phyloP scores from a whole-genome alignment of 345 rosid genomes.

The Balakata baccata region DNA sequence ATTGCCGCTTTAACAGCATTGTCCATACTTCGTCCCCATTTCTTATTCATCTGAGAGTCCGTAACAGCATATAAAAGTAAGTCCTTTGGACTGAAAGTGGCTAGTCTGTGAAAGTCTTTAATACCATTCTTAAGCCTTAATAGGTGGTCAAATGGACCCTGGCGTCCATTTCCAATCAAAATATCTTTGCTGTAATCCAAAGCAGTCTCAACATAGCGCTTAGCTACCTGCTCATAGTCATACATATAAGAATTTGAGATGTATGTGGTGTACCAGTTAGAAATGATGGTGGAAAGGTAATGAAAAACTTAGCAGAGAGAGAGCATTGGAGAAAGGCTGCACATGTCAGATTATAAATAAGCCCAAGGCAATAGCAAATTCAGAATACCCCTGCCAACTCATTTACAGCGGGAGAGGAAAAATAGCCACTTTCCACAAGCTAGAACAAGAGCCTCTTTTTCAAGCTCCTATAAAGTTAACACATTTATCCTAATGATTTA shows the following conservation, averaged over 20 bases:
- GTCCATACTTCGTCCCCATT: slow-evolving; percentile 64
- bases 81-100: slow-evolving; percentile 52
- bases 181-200: slow-evolving; percentile 80
- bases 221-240: slow-evolving; percentile 59
- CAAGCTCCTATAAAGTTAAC: not conserved
- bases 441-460: not conserved
- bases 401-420: not conserved
- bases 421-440: not conserved
- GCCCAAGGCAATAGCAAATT: not conserved
- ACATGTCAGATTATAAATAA: not conserved
- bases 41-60: slow-evolving; percentile 74
- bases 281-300: not conserved
- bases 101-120: slow-evolving; percentile 28
- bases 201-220: slow-evolving; percentile 54
- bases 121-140: slow-evolving; percentile 49
- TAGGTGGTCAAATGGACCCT: slow-evolving; percentile 93
- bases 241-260: slow-evolving; percentile 10
- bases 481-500: slow-evolving; percentile 1
- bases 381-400: not conserved
- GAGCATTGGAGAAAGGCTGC: not conserved
- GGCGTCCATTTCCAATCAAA: slow-evolving; percentile 71
- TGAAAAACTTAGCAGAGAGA: not conserved
- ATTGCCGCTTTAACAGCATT: slow-evolving; percentile 72
- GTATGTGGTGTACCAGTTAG: slow-evolving; percentile 1
- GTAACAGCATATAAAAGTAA: slow-evolving; percentile 87